Evolutionary conservation across 2,329 filamentous ascomycete genomes (phyloP), one percentile per base, ranked within the genome.

Genomic region (Saccharata proteae): DNA sequence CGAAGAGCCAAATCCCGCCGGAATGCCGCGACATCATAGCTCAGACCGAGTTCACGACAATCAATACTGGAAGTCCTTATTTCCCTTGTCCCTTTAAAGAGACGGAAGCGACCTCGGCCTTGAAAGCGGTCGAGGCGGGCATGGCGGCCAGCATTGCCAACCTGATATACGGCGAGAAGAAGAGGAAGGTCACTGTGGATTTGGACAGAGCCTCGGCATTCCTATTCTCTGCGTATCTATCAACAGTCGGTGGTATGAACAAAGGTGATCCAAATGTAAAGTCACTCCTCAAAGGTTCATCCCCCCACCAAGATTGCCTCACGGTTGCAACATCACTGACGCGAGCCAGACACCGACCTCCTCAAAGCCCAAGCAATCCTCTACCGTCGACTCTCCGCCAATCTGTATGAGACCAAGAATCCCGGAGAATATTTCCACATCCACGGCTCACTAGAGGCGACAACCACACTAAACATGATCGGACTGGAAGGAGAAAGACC

Each of bases 401-500:
- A 81, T 38, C 55, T 83, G 2, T 83, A 82, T 54, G 64, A 69
- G 43, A 81, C 78, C 6, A 75, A 71, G 47, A 65, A 62, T n/a
- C 55, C 62, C 1, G 71, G 68, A n/a, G 65, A 77, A 46, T 83
- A 72, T 45, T 84, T 80, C 46, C 79, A 84, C 45, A 77, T 83
- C 16, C 79, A 83, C 47, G 78, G 79, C 26, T 83, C 78, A 1
- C 55, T 84, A 1, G 77, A 83, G 42, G 78, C 79, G 3, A 74
- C 71, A 7, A 76, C 69, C 6, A 79, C 77, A 0, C 56, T 83
- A 16, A 63, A 69, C 26, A 82, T 82, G 77, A 67, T 83, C 41
- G 78, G 76, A 0, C 55, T 83, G 4, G 67, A 74, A 29, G 61
- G 74, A 0, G 65, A 72, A 34, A 59, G 69, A 5, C 71, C 75